phyloP scores from a whole-genome alignment of 2,329 filamentous ascomycete genomes.

The Conoideocrella luteorostrata region DNA sequence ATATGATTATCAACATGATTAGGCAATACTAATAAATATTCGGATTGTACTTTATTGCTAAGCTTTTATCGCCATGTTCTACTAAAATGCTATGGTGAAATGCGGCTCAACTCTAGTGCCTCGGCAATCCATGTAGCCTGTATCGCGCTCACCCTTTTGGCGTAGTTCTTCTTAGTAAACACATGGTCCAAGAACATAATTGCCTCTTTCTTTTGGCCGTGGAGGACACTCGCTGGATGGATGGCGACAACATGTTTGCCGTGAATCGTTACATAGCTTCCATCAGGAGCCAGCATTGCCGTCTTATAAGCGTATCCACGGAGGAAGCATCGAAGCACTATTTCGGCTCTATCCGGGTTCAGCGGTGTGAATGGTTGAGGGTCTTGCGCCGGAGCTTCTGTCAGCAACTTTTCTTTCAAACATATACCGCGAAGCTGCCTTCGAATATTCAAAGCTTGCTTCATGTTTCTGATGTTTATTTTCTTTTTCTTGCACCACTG shows the following conservation, averaged over 20 bases:
- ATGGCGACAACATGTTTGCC: conserved; percentile 56
- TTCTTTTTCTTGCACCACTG: conserved; percentile 53
- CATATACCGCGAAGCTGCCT: conserved; percentile 54
- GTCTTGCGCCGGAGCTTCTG: conserved; percentile 39
- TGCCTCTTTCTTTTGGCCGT: conserved; percentile 57
- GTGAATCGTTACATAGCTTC: conserved; percentile 52
- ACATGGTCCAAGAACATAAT: conserved; percentile 65
- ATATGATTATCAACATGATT: no score
- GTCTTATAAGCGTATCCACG: conserved; percentile 55
- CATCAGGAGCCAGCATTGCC: conserved; percentile 53
- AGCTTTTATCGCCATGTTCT: no score
- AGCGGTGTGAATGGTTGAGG: conserved; percentile 50
- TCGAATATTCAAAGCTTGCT: conserved; percentile 55
- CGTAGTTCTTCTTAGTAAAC: conserved; percentile 60
- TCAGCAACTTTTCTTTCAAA: conserved; percentile 43
- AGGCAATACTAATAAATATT: no score
- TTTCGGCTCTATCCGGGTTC: conserved; percentile 46
- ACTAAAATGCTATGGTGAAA: no score
- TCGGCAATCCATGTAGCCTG: conserved; percentile 54
- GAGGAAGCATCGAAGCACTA: conserved; percentile 55
- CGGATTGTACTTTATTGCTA: no score
- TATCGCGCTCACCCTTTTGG: conserved; percentile 58
- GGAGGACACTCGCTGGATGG: conserved; percentile 56
- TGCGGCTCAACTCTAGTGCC: conserved; percentile 31
- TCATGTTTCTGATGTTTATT: conserved; percentile 55